Evolutionary conservation across 805 yeast species (phyloP), one percentile per base, ranked within the genome.

Genomic region (Wickerhamiella bombiphila): DNA sequence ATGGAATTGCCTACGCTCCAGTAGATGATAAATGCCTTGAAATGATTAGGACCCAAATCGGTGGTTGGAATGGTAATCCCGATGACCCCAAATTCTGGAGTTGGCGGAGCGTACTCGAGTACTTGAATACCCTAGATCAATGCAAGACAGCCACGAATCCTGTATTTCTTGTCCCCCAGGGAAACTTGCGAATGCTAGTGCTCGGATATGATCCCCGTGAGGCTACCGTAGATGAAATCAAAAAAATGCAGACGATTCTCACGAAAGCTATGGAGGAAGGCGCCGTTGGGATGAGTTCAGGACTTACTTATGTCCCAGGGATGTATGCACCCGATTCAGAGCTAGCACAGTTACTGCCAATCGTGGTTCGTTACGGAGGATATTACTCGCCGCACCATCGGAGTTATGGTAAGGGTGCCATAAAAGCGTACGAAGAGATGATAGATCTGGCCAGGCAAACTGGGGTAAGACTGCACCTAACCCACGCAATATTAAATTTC

Each of bases 331-430:
- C 39, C 2, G 41, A 42, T 34, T 42, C 46, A 1, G 46, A 42
- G 36, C 44, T 42, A 13, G 46, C 46, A 11, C 39, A 36, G 31
- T 39, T 42, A 9, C 35, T 42, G 22, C 32, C 34, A 3, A 29
- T 37, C 13, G 46, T 42, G 4, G 32, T 28, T 4, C 29, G 35
- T 19, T 29, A 21, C 32, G 40, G 32, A 16, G 46, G 46, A 1
- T 42, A 42, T 32, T 42, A 32, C 39, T 32, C 43, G 24, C 46
- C 46, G n/a, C 46, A 42, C 30, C 46, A 42, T 34, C 43, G 46
- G 11, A 42, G 46, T 41, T 42, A 42, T 25, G 46, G 46, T 3
- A 37, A 37, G 32, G 46, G 46, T 11, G 46, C 46, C 5, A 29
- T 42, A 24, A 32, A 28, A n/a, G 46, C 46, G 3, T 42, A 42